phyloP scores from a whole-genome alignment of 352 stramenopile genomes.

The Phytophthora podocarpi region DNA sequence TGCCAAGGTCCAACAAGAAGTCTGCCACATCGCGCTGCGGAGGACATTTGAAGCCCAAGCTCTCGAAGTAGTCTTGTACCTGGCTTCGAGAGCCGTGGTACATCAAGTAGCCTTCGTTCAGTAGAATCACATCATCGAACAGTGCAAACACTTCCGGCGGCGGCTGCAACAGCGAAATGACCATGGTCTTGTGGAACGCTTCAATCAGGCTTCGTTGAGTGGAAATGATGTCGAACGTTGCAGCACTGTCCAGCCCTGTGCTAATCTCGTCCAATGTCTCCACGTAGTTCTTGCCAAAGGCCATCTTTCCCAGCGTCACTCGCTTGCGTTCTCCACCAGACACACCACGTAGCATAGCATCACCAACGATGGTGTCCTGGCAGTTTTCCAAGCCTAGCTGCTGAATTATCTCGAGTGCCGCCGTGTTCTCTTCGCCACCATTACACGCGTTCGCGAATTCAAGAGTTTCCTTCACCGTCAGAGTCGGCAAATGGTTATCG shows the following conservation, averaged over 20 bases:
- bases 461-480: slow-evolving; percentile 62
- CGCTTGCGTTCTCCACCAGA: slow-evolving; percentile 57
- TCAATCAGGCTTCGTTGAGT: slow-evolving; percentile 26
- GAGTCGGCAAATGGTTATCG: slow-evolving; percentile 53
- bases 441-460: slow-evolving; percentile 50
- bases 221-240: slow-evolving; percentile 47
- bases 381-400: slow-evolving; percentile 38
- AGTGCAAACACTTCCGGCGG: slow-evolving; percentile 89
- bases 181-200: slow-evolving; percentile 35
- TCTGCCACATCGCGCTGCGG: slow-evolving; percentile 36
- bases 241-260: slow-evolving; percentile 86
- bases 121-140: slow-evolving; percentile 62
- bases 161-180: slow-evolving; percentile 84
- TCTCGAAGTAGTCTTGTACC: slow-evolving; percentile 54
- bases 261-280: slow-evolving; percentile 92
- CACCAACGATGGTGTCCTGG: slow-evolving; percentile 65
- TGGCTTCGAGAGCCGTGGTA: slow-evolving; percentile 56
- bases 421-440: slow-evolving; percentile 23
- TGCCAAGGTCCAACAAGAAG: slow-evolving; percentile 36
- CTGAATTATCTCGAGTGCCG: slow-evolving; percentile 18
- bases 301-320: slow-evolving; percentile 66
- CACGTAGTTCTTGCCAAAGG: slow-evolving; percentile 70
- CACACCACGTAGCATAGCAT: slow-evolving; percentile 58
- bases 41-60: slow-evolving; percentile 42
- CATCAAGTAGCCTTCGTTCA: slow-evolving; percentile 87